Percentiles rank a stretch among this genome's conserved stretches.
phyloP scores from a whole-genome alignment of 2,329 filamentous ascomycete species.

The Pseudogymnoascus sp. region DNA sequence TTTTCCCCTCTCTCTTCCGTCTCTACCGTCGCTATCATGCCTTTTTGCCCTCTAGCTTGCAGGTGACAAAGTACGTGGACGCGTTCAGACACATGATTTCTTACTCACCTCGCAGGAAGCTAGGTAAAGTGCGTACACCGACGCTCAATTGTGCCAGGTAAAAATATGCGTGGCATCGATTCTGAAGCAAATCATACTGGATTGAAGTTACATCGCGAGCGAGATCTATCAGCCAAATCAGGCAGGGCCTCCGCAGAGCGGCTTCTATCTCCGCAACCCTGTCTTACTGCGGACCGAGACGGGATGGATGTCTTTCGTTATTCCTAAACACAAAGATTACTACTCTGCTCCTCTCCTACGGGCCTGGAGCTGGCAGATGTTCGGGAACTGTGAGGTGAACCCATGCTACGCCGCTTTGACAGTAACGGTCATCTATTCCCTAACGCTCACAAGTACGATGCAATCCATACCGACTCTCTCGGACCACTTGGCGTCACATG shows the following conservation, averaged over 20 bases:
- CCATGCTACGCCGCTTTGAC: constrained; percentile 6
- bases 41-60: not conserved
- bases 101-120: not conserved
- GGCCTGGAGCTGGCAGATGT: not conserved
- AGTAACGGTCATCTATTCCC: not conserved
- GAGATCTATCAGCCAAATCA: not conserved
- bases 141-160: not conserved
- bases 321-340: not conserved
- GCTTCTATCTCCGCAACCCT: constrained; percentile 3
- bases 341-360: not conserved
- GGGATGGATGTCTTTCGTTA: not conserved
- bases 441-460: not conserved
- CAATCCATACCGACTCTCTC: not conserved
- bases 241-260: not conserved
- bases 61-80: not conserved
- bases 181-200: not conserved
- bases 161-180: constrained; percentile 6
- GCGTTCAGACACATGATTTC: not conserved
- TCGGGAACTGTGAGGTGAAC: not conserved
- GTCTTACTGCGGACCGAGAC: constrained; percentile 5
- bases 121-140: constrained; percentile 5
- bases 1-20: not conserved
- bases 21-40: not conserved
- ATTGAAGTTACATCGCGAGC: not conserved
- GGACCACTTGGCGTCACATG: not conserved